Base-by-base conservation (phyloP, 139 green algal species). In the Chlorella sp. region DNA sequence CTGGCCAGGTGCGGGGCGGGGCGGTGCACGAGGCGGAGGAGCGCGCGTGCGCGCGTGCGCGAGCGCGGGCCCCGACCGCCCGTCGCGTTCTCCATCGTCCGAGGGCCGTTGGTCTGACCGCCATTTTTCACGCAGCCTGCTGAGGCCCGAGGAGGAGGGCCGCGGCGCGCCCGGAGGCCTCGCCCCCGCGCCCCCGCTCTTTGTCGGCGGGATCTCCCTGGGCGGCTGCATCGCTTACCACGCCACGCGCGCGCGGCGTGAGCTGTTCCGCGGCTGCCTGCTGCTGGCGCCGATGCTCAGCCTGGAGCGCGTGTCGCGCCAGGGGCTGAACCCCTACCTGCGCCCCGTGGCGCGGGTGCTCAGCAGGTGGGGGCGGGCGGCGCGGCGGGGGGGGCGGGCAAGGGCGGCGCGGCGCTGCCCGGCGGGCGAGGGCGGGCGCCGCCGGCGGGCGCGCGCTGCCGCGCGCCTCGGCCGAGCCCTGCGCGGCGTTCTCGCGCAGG, bases 271-370 rank as follows among this genome's bases (percentile, higher is more conserved):
- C 51, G 61, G 8, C 38, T 35, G 38, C 21, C 74, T 85, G 45
- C 81, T 94, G n/a, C 58, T 92, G 46, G 86, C 89, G 11, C 89
- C 89, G 43, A 92, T 94, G 89, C 79, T 94, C 40, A 84, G 74
- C 6, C 81, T 93, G 62, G 87, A 96, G 74, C 82, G 83, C 35
- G 42, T 91, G 0, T 84, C 84, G 11, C 70, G 64, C 50, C 69
- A 82, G 17, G 90, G 89, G 14, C 71, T 91, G 31, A 94, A 95
- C 82, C 74, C 77, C 3, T 87, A 88, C 68, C 67, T 92, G 4
- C 46, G 64, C 31, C 84, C 82, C 25, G 7, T 93, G 12, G 67
- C 76, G 3, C 29, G 17, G 8, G 41, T 91, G 35, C 56, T 91
- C n/a, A 83, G 72, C 73, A n/a, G n/a, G n/a, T n/a, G n/a, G n/a